phyloP scores from a whole-genome alignment of 306 rosid species.

The Lupinus albus region DNA sequence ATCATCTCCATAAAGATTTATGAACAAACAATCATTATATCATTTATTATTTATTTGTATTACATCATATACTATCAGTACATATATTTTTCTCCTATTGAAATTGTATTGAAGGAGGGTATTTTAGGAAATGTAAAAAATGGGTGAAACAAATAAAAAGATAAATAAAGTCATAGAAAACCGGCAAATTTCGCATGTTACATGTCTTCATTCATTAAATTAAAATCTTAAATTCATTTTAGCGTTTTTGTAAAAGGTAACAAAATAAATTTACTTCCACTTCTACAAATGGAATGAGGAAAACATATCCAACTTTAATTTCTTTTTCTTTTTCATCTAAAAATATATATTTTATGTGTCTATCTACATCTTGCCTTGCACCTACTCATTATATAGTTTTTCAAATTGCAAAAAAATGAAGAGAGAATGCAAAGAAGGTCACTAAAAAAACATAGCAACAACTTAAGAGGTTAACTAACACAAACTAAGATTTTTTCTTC shows the following conservation, averaged over 20 bases:
- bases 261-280: constrained; percentile 21
- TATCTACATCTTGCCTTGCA: constrained; percentile 64
- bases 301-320: background rate
- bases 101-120: constrained; percentile 51
- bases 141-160: constrained; percentile 33
- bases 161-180: constrained; percentile 53
- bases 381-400: constrained; percentile 50
- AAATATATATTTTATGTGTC: constrained; percentile 9
- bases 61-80: no score
- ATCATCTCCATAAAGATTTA: constrained; percentile 16
- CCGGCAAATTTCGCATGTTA: constrained; percentile 63
- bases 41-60: no score
- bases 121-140: constrained; percentile 33
- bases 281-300: constrained; percentile 1
- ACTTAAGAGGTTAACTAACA: constrained; percentile 14
- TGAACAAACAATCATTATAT: no score
- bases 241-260: constrained; percentile 37
- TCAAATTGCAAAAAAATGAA: background rate
- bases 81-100: no score
- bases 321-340: background rate
- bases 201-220: constrained; percentile 44
- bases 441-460: background rate
- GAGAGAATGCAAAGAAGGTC: constrained; percentile 32
- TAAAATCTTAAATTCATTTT: constrained; percentile 40
- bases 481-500: constrained; percentile 24